Conservation (phyloP, 2,329 filamentous ascomycete species). For the Chrysoporthe puriensis region DNA sequence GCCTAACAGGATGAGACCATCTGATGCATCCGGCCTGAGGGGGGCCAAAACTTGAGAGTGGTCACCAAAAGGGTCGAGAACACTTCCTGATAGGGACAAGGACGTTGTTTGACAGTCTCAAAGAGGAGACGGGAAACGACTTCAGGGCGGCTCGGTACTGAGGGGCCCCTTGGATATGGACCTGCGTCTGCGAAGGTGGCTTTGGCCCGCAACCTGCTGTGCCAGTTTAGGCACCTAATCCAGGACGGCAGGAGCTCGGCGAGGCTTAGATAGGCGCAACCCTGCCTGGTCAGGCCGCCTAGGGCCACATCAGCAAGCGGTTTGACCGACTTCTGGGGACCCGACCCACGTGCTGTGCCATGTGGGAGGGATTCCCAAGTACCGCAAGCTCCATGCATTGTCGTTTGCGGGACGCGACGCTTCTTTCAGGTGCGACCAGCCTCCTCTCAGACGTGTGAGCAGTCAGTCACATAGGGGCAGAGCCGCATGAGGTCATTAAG, state of each 20-base stretch:
- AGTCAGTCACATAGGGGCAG: not conserved
- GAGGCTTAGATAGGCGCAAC: conserved; percentile 25
- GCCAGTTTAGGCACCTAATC: conserved; percentile 15
- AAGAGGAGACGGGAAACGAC: not conserved
- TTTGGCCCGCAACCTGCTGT: not conserved
- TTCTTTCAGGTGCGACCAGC: not conserved
- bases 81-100: not conserved
- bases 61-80: conserved; percentile 1
- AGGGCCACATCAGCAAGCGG: conserved; percentile 15
- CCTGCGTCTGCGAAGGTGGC: conserved; percentile 12
- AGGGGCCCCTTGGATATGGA: not conserved
- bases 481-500: conserved; percentile 13
- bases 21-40: conserved; percentile 7
- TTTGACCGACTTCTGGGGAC: not conserved
- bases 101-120: not conserved
- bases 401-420: not conserved
- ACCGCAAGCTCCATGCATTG: conserved; percentile 7
- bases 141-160: not conserved
- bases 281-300: conserved; percentile 14
- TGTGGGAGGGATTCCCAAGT: not conserved
- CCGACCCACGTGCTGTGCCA: conserved; percentile 8
- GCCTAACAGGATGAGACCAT: conserved; percentile 25
- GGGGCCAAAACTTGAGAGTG: conserved; percentile 15
- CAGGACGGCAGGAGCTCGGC: conserved; percentile 13
- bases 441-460: not conserved